Conservation (phyloP, 2,329 filamentous ascomycete genomes). For the Periglandula ipomoeae region DNA sequence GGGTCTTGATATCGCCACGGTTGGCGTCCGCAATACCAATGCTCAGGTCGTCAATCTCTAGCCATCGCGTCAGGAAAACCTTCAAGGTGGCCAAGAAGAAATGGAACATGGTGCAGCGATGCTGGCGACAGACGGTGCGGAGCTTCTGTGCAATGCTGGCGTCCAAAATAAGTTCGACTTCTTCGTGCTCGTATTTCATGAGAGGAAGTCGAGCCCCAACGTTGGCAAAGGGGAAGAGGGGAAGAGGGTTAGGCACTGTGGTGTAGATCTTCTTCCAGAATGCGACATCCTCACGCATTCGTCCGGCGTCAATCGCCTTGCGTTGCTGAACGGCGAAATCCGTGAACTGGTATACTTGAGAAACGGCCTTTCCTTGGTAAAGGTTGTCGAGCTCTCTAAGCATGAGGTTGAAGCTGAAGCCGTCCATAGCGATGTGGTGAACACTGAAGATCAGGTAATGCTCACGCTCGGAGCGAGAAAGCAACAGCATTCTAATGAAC, state of each 20-base stretch:
- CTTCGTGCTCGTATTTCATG: not conserved
- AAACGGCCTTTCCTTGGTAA: not conserved
- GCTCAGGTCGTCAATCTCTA: slow-evolving; percentile 26
- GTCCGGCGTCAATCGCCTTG: not conserved
- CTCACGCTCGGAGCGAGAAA: not conserved
- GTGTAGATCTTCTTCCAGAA: not conserved
- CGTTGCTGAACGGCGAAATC: not conserved
- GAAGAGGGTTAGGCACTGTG: not conserved
- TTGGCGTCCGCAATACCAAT: slow-evolving; percentile 33
- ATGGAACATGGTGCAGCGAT: slow-evolving; percentile 27
- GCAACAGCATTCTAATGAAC: not conserved
- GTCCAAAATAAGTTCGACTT: not conserved
- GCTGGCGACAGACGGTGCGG: not conserved
- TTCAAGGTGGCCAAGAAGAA: slow-evolving; percentile 34
- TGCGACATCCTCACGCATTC: not conserved
- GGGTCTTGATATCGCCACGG: slow-evolving; percentile 25
- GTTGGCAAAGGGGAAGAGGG: not conserved
- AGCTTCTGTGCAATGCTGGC: not conserved
- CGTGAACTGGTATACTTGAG: not conserved
- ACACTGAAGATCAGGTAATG: not conserved
- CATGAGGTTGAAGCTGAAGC: not conserved
- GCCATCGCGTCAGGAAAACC: slow-evolving; percentile 25
- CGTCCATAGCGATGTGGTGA: not conserved
- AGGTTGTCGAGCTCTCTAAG: not conserved
- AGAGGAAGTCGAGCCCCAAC: not conserved